Conservation (phyloP, 2,329 filamentous ascomycete species). For the Aspergillus versicolor region DNA sequence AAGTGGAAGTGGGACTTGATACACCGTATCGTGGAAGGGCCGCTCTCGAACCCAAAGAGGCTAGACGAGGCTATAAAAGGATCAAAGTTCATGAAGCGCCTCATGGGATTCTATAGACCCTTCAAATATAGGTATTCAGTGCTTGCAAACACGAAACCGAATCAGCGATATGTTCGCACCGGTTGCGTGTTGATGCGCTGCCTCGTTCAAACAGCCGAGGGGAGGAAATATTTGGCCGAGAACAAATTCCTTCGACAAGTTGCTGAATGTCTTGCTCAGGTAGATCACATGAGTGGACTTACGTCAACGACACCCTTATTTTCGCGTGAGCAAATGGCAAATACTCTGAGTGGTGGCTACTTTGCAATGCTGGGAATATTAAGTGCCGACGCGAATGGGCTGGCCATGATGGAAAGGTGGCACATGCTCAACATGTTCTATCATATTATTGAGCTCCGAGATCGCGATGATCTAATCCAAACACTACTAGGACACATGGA, state of each 20-base stretch:
- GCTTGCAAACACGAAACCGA: constrained; percentile 83
- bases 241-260: constrained; percentile 93
- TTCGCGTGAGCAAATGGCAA: constrained; percentile 76
- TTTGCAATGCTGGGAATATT: constrained; percentile 88
- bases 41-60: constrained; percentile 83
- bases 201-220: constrained; percentile 80
- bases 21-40: constrained; percentile 85
- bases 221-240: constrained; percentile 79
- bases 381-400: constrained; percentile 76
- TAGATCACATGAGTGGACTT: constrained; percentile 72
- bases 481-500: constrained; percentile 87
- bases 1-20: constrained; percentile 99
- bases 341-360: constrained; percentile 88
- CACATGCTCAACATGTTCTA: constrained; percentile 99
- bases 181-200: constrained; percentile 87
- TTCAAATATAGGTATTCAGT: constrained; percentile 97
- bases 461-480: constrained; percentile 88
- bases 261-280: constrained; percentile 91
- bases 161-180: constrained; percentile 88
- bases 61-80: constrained; percentile 92
- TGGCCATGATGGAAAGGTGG: constrained; percentile 91
- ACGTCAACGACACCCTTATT: constrained; percentile 83
- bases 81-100: constrained; percentile 92
- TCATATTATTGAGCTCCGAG: constrained; percentile 88
- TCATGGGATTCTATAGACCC: constrained; percentile 92